Evolutionary conservation across 179 eudicot genomes (phyloP).

Genomic region (Spinacia oleracea): DNA sequence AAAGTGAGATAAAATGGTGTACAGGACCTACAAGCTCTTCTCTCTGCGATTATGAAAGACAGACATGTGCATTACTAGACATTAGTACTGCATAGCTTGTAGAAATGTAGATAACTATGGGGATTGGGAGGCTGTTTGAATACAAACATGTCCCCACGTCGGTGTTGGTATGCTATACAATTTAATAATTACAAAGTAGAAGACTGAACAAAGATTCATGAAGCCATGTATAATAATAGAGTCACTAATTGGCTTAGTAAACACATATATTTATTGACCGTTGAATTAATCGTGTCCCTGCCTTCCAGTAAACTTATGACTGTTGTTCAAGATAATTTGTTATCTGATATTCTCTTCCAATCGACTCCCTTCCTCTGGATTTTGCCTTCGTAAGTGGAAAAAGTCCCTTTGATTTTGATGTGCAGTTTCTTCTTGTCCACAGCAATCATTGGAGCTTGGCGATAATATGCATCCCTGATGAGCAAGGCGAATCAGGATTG

Average conservation of each 20-base stretch:
- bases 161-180: background rate
- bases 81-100: constrained; percentile 1
- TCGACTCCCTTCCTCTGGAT: background rate
- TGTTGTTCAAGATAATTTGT: background rate
- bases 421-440: constrained; percentile 18
- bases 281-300: background rate
- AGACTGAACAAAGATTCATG: too few relatives aligned
- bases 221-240: background rate
- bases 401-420: background rate
- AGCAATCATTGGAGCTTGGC: constrained; percentile 97
- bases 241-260: background rate
- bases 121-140: constrained; percentile 1
- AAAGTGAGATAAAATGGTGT: too few relatives aligned
- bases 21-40: too few relatives aligned
- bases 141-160: background rate
- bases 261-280: background rate
- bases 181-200: too few relatives aligned
- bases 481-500: constrained; percentile 71
- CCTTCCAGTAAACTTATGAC: background rate
- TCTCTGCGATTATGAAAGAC: background rate
- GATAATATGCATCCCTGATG: constrained; percentile 75
- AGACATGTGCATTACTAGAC: background rate
- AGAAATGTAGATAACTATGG: background rate
- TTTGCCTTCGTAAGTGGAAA: background rate
- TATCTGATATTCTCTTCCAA: background rate